Percentiles rank a stretch among this genome's conserved stretches.
Evolutionary conservation across 2,329 filamentous ascomycete genomes (phyloP).

Genomic region (Polychaeton citri): DNA sequence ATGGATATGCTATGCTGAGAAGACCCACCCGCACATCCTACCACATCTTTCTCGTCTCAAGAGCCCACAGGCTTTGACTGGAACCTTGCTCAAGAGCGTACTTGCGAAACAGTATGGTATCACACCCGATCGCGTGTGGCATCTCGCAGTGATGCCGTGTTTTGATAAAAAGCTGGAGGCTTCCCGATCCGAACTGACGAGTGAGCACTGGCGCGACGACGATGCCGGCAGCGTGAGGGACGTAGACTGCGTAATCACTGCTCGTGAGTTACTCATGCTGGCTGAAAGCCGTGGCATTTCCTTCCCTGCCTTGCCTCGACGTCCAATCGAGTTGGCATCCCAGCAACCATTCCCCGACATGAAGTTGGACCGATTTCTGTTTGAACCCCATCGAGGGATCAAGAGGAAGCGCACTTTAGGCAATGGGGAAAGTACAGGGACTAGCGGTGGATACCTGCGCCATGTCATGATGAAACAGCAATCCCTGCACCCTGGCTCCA

Average conservation of each 20-base stretch:
- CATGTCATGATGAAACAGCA: constrained; percentile 70
- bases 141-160: constrained; percentile 92
- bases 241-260: constrained; percentile 96
- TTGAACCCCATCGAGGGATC: constrained; percentile 42
- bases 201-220: constrained; percentile 21
- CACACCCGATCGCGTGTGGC: constrained; percentile 73
- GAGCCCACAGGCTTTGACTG: constrained; percentile 83
- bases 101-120: constrained; percentile 61
- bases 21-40: constrained; percentile 87
- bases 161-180: constrained; percentile 99
- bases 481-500: constrained; percentile 55
- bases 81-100: constrained; percentile 78
- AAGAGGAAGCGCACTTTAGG: constrained; percentile 20
- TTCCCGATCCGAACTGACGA: constrained; percentile 78
- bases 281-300: constrained; percentile 66
- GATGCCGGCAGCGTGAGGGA: constrained; percentile 55
- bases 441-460: constrained; percentile 79
- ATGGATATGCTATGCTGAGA: constrained; percentile 98
- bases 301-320: constrained; percentile 58
- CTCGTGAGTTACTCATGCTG: constrained; percentile 83
- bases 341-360: constrained; percentile 58
- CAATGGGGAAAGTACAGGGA: constrained; percentile 45
- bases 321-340: constrained; percentile 34
- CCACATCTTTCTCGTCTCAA: constrained; percentile 85
- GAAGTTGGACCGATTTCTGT: constrained; percentile 59